A percentile compares a stretch with the other conserved stretches of the same genome.
These are phyloP conservation scores for Cymbopogon citratus DNA, from an alignment of 176 grass and related monocot species.

Conservation along the genomic window DNA sequence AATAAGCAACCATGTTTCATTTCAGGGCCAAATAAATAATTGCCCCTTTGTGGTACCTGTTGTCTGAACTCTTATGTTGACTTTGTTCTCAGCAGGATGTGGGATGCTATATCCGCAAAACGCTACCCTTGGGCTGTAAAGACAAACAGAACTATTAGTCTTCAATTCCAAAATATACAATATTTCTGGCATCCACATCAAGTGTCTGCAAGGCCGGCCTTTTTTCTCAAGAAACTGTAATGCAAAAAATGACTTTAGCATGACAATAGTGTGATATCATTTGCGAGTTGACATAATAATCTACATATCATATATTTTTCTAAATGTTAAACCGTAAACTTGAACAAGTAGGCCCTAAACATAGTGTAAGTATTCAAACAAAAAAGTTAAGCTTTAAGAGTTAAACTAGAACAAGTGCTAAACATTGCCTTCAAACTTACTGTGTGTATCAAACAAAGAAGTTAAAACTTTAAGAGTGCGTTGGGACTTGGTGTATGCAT, in stretches of 20 bases:
- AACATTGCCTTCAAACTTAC: not conserved
- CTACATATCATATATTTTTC: not conserved
- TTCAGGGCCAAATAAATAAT: no score
- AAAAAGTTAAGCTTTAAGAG: not conserved
- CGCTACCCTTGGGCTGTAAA: conserved; percentile 70
- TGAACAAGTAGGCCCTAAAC: not conserved
- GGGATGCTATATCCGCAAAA: conserved; percentile 90
- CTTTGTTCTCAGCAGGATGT: conserved; percentile 81
- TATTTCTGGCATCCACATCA: not conserved
- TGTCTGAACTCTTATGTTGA: conserved; percentile 83
- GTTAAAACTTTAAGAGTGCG: not conserved
- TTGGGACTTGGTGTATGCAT: not conserved
- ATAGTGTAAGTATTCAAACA: not conserved
- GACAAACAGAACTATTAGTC: conserved; percentile 10
- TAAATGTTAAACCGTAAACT: not conserved
- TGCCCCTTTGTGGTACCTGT: conserved; percentile 68
- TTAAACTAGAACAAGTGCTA: not conserved
- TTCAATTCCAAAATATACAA: not conserved
- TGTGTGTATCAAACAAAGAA: not conserved
- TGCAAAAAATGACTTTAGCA: not conserved
- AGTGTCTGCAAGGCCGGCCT: not conserved
- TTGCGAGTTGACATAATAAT: not conserved
- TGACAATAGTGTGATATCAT: not conserved
- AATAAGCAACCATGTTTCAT: no score
- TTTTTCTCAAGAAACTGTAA: not conserved